phyloP scores from a whole-genome alignment of 768 basidiomycete genomes.

The Terana coerulea region DNA sequence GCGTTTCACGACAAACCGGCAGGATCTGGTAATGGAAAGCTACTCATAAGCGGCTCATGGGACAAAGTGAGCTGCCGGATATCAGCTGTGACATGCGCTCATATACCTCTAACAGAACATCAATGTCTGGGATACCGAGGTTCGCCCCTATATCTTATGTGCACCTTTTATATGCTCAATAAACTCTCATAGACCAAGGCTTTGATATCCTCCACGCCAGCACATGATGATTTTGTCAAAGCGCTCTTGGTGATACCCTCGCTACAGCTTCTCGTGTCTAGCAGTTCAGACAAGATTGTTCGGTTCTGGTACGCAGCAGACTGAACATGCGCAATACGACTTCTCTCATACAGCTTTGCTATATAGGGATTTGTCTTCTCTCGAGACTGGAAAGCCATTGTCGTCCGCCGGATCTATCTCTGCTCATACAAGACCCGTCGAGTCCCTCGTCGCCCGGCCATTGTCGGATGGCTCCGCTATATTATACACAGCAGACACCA shows the following conservation, averaged over 20 bases:
- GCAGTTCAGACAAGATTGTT: slow-evolving; percentile 85
- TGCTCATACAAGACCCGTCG: slow-evolving; percentile 85
- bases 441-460: slow-evolving; percentile 60
- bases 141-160: slow-evolving; percentile 32
- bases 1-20: slow-evolving; percentile 52
- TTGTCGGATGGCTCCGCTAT: slow-evolving; percentile 42
- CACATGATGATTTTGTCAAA: slow-evolving; percentile 92
- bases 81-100: too few species aligned
- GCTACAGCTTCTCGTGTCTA: slow-evolving; percentile 69
- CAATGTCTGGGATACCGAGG: slow-evolving; percentile 79
- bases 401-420: slow-evolving; percentile 65
- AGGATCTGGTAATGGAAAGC: slow-evolving; percentile 38
- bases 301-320: slow-evolving; percentile 71
- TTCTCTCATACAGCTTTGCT: background rate
- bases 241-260: slow-evolving; percentile 67
- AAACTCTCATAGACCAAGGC: slow-evolving; percentile 52
- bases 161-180: background rate
- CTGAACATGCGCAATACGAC: background rate
- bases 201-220: slow-evolving; percentile 66
- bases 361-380: slow-evolving; percentile 59
- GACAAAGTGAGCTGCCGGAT: too few species aligned
- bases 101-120: slow-evolving; percentile 72
- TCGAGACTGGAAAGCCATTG: slow-evolving; percentile 39
- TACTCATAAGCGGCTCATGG: slow-evolving; percentile 92
- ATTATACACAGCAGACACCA: slow-evolving; percentile 86